Conservation (phyloP, 176 grass and related monocot species). For the maize (Zea mays) region Zm-B73-REFERENCE-NAM-5.0 NC_050096.1:22927501-22928000, state of each 20-base stretch:
- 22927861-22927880: background rate
- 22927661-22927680: slow-evolving; percentile 10
- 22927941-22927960: slow-evolving; percentile 12
- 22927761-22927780: background rate
- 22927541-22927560: slow-evolving; percentile 30
- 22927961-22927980: slow-evolving; percentile 24
- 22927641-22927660: slow-evolving; percentile 13
- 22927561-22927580: background rate
- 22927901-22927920: background rate
- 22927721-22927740: background rate
- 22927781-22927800: slow-evolving; percentile 9
- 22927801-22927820: slow-evolving; percentile 18
- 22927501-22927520: slow-evolving; percentile 94
- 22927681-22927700: slow-evolving; percentile 15
- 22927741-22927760: background rate
- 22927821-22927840: slow-evolving; percentile 9
- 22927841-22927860: background rate
- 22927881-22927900: background rate
- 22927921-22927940: slow-evolving; percentile 3
- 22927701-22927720: background rate
- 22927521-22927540: slow-evolving; percentile 43
- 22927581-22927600: background rate
- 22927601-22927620: background rate
- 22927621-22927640: background rate
- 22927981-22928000: background rate